These are phyloP conservation scores for Fragaria vesca DNA, from an alignment of 306 rosid species.

Conservation along the genomic window DNA sequence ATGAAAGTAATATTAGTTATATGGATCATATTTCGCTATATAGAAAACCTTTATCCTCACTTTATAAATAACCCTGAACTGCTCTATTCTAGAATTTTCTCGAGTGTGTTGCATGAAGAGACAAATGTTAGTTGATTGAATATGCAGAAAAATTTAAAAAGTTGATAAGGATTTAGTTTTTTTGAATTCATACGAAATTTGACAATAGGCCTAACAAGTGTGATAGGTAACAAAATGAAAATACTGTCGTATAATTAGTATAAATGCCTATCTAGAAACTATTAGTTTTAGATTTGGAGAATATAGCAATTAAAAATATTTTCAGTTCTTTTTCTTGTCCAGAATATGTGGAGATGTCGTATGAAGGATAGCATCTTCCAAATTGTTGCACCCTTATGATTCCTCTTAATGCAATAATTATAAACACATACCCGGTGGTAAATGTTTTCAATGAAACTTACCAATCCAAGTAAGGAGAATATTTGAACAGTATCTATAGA, in stretches of 20 bases:
- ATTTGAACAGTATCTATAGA: constrained; percentile 71
- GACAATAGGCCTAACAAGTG: background rate
- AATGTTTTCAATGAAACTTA: constrained; percentile 35
- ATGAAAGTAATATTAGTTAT: constrained; percentile 24
- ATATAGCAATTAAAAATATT: background rate
- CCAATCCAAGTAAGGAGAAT: constrained; percentile 95
- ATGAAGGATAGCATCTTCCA: background rate
- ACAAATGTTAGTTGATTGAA: background rate
- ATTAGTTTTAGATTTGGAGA: background rate
- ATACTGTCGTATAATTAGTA: background rate
- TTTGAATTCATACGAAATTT: background rate
- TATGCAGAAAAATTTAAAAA: background rate
- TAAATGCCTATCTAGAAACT: background rate
- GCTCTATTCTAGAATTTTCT: background rate
- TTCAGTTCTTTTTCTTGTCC: background rate
- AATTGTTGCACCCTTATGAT: background rate
- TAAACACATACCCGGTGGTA: background rate
- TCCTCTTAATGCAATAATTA: background rate
- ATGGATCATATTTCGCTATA: background rate
- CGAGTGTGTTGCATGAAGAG: background rate
- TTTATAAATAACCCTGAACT: background rate
- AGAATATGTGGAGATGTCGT: background rate
- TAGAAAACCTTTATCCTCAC: background rate
- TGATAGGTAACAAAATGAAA: background rate
- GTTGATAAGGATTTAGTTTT: background rate